Evolutionary conservation across 2,329 filamentous ascomycete species (phyloP), one percentile per base, ranked within the genome.

Genomic region (Rutstroemia sp.): DNA sequence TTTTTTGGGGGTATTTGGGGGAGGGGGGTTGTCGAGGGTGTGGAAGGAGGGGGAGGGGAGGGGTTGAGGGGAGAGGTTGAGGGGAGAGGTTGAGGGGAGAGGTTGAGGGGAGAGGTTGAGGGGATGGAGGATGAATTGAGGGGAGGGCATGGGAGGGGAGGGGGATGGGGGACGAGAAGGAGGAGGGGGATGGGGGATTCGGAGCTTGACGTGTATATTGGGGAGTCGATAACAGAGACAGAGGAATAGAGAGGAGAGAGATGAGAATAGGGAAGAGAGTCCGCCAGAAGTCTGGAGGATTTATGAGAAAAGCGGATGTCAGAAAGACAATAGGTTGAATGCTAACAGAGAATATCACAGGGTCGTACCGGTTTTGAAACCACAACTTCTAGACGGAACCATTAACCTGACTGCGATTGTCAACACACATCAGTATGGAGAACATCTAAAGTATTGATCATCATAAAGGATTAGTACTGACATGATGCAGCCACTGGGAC

Each of bases 401-500:
- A 89, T 96, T 68, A 92, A 95, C 65, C 75, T 99, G 60, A 91
- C 81, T 23, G 88, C 86, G 50, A 95, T 99, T 68, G 85, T 97
- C 67, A 99, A 99, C 70, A 99, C 94, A 1, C 94, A 99, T 68
- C 92, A 97, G 92, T 96, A 76, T 73, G 27, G 88, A 72, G 19
- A 17, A 14, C 23, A 30, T 19, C 21, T 42, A 40, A 23, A 16
- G 10, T n/a, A 40, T n/a, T 12, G 3, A 16, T 36, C 38, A 14
- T 49, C 19, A 6, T 4, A 47, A 8, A 9, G 40, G 16, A 14
- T 27, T 36, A 4, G 36, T 51, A 47, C 55, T 64, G 42, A 65
- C 48, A 45, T 44, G 17, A n/a, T 48, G 3, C 59, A 96, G 92
- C 70, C 94, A 99, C 70, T 87, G 86, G 78, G 94, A 99, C 64